Evolutionary conservation across 805 yeast species (phyloP).

Genomic region (Metschnikowia anglica): DNA sequence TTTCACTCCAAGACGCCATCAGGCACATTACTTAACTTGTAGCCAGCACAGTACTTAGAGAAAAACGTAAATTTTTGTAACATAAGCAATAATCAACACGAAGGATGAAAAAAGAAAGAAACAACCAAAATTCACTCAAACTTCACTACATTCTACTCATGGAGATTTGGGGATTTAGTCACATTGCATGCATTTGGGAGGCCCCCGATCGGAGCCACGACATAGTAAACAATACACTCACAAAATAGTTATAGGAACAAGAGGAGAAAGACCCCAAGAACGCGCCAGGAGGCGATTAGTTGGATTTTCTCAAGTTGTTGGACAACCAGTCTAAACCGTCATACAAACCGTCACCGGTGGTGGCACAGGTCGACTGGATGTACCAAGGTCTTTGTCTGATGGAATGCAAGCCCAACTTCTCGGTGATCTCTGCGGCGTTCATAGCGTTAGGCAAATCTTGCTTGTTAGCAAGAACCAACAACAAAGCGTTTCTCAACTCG

Average conservation of each 20-base stretch:
- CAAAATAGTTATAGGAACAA: slow-evolving; percentile 1
- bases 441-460: slow-evolving; percentile 99
- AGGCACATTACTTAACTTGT: too few species aligned
- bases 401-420: slow-evolving; percentile 93
- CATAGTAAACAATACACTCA: slow-evolving; percentile 13
- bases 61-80: too few species aligned
- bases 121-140: not conserved
- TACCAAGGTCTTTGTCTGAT: slow-evolving; percentile 99
- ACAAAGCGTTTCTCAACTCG: slow-evolving; percentile 93
- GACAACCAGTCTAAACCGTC: slow-evolving; percentile 30
- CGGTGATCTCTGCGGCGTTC: slow-evolving; percentile 98
- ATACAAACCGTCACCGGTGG: slow-evolving; percentile 89
- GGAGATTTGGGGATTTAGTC: too few species aligned
- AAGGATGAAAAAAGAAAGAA: not conserved
- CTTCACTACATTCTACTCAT: too few species aligned
- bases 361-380: slow-evolving; percentile 98
- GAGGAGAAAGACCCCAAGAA: not conserved
- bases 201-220: slow-evolving; percentile 9
- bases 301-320: slow-evolving; percentile 25
- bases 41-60: too few species aligned
- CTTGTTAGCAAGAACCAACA: slow-evolving; percentile 95
- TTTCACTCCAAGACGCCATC: too few species aligned
- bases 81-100: too few species aligned
- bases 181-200: slow-evolving; percentile 14
- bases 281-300: slow-evolving; percentile 9